Base-by-base conservation (phyloP, 257 asterid genomes). In the Salvia hispanica region DNA sequence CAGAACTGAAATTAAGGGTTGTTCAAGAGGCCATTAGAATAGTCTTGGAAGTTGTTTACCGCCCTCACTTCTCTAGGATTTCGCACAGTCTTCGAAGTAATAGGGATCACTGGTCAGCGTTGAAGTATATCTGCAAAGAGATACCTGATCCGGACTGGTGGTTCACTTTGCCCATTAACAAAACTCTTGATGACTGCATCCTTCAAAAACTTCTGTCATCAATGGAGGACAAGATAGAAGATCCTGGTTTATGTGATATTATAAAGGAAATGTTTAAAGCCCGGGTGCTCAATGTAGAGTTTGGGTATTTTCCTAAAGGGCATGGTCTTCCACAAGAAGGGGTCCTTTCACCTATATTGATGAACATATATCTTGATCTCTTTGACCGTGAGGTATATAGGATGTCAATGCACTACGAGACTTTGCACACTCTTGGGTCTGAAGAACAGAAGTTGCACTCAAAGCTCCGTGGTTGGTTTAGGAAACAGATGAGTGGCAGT, bases 311-410 rank as follows among this genome's bases (percentile, higher is more conserved):
- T 75, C 86, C 96, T 15, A 93, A 93, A 78, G 95, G 99, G 44
- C 95, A 86, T 12, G 99, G 99, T 79, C 97, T 93, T 77, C 99
- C 99, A 36, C 99, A 93, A 78, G 99, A 93, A 81, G 99, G 99
- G 57, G 80, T 82, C n/a, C 63, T 93, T 74, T 86, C 97, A 9
- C 99, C 99, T 14, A 84, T 93, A 76, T 70, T 93, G 61, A 86
- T 85, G 84, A 93, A 93, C 70, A 74, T 93, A 68, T 90, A 93
- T 84, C 94, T 93, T 65, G 95, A 88, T 80, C 84, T 80, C 43
- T 88, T 90, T 71, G 99, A 93, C 81, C 78, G 81, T 0, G 96
- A 90, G 77, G 66, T 93, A 31, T 86, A 77, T 76, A 81, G 84
- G 67, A 67, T 88, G 84, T 84, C 96, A 18, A 90, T 93, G 99